Base-by-base conservation (phyloP, 495 filamentous ascomycete species). In the Aspergillus cristatus region DNA sequence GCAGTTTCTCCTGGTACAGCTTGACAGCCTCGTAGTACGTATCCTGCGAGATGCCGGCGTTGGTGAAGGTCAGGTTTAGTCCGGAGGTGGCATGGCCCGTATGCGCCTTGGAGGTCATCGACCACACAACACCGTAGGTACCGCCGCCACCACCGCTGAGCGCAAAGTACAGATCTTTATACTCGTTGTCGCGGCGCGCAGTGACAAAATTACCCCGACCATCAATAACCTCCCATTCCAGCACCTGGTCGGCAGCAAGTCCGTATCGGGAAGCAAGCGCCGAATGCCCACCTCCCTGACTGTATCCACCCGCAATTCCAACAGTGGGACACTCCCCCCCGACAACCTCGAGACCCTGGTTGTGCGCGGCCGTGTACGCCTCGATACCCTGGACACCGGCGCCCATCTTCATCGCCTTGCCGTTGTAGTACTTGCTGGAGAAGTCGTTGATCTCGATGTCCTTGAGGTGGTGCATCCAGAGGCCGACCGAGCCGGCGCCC, bases 151-250 rank as follows among this genome's bases (percentile, higher is more conserved):
- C 79, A 1, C 79, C 81, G 24, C 71, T 63, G 28, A 82, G 62
- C 7, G 81, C 81, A 78, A 76, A 84, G 53, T 78, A 84, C 6
- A 84, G 47, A 49, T 84, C 80, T 1, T 56, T 33, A 41, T 81
- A 68, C 43, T 74, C 58, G 31, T 63, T 71, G 7, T 53, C 50
- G 32, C 71, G 70, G 36, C 72, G 76, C 4, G 70, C 71, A 0
- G 56, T 68, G 18, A 80, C 35, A 13, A 75, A 42, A 14, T 50
- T 47, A 0, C 81, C 79, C 0, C 34, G 38, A 0, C 60, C 63
- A 2, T 72, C 75, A 3, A 84, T 68, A 0, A 84, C 59, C 39
- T 81, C 72, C 61, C 74, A 75, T 44, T 78, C 66, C 3, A 84
- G 61, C 1, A 77, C 68, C 24, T 78, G 67, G 45, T 86, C 81